Percentiles rank a stretch among this genome's conserved stretches.
Conservation (phyloP, 306 rosid genomes). For the Phaseolus lunatus region DNA sequence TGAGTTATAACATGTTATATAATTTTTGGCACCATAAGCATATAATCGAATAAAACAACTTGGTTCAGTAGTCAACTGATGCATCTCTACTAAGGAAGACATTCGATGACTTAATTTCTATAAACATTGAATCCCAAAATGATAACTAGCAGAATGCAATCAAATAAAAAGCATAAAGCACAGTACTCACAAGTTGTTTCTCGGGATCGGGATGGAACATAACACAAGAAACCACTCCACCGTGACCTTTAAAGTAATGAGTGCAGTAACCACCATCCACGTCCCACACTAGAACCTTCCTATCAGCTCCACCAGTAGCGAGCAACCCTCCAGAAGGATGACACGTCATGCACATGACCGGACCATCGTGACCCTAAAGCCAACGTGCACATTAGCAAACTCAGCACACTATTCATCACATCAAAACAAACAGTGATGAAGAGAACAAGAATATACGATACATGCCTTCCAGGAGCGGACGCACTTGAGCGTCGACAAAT, state of each 20-base stretch:
- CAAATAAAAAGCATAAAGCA: not conserved
- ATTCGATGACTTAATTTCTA: too few species aligned
- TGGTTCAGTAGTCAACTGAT: too few species aligned
- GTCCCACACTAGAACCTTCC: constrained; percentile 92
- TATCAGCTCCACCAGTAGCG: constrained; percentile 95
- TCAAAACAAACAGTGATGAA: not conserved
- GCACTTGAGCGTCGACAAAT: constrained; percentile 74
- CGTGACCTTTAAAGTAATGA: constrained; percentile 90
- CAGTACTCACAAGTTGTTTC: constrained; percentile 69
- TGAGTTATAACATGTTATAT: too few species aligned
- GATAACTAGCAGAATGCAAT: too few species aligned
- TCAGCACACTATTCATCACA: not conserved
- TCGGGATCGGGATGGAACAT: constrained; percentile 83
- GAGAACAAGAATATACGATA: not conserved
- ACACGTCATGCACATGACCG: constrained; percentile 88
- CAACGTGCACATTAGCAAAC: constrained; percentile 7
- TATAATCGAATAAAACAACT: too few species aligned
- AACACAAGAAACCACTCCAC: constrained; percentile 80
- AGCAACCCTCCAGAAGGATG: constrained; percentile 93
- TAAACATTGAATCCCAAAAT: too few species aligned
- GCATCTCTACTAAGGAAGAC: too few species aligned
- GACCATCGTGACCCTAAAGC: constrained; percentile 91
- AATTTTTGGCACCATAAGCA: too few species aligned
- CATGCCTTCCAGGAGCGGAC: constrained; percentile 94
- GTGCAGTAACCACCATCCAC: constrained; percentile 93